Evolutionary conservation across 1,284 basidiomycete species (phyloP).

Genomic region (Puccinia triticina): DNA sequence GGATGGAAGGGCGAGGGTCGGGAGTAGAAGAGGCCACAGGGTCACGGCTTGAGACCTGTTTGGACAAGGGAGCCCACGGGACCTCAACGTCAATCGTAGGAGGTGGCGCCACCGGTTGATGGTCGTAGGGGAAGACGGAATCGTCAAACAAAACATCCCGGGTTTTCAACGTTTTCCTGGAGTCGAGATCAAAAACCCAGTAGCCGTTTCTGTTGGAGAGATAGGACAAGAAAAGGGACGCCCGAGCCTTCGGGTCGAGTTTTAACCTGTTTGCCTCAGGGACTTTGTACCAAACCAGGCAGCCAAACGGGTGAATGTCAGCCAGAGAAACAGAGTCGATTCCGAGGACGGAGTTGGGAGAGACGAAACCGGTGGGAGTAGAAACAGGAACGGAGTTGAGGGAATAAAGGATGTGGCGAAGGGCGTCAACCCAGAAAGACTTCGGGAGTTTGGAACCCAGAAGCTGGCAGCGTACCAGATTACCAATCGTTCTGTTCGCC

Average conservation of each 20-base stretch:
- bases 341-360: not conserved
- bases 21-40: not conserved
- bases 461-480: not conserved
- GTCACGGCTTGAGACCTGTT: not conserved
- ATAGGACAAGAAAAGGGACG: not conserved
- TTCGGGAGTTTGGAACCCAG: too few relatives aligned
- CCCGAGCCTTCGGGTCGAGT: not conserved
- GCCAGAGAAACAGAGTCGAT: not conserved
- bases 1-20: not conserved
- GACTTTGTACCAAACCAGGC: not conserved
- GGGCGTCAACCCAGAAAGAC: too few relatives aligned
- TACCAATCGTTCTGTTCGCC: not conserved
- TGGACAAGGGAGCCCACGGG: too few relatives aligned
- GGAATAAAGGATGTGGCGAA: not conserved
- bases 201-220: not conserved
- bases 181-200: not conserved
- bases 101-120: too few relatives aligned
- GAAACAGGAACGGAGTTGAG: not conserved
- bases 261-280: not conserved
- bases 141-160: too few relatives aligned
- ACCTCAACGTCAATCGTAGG: too few relatives aligned
- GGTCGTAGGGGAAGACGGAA: too few relatives aligned
- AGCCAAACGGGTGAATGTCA: conserved; percentile 21
- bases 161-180: not conserved
- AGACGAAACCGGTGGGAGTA: not conserved